Base-by-base conservation (phyloP, 164 flowering plant species). In the Stephania cephalantha region DNA sequence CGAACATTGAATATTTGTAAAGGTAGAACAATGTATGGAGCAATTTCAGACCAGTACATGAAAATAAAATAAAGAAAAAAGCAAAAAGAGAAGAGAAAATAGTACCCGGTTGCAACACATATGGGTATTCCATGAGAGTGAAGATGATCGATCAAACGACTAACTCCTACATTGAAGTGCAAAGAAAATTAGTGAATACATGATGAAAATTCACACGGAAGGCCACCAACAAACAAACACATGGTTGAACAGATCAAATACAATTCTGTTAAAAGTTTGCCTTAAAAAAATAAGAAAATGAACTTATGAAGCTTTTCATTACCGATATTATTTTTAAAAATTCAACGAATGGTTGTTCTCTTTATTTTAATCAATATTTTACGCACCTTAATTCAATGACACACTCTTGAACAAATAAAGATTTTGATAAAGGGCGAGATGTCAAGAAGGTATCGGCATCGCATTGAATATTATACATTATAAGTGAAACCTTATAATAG, bases 81-180 rank as follows among this genome's bases (percentile, higher is more conserved):
- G 45, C 46, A 67, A 48, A 30, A n/a, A 73, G 10, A 13, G 35
- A 48, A 7, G 52, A 46, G 15, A 46, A 18, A 72, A 25, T 13
- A 53, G 52, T 90, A 95, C 99, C 99, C 97, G n/a, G 99, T 90
- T 69, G 98, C 99, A 80, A 95, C 84, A 80, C 87, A 80, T 13
- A 95, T 88, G 25, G 99, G 97, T 69, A 93, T 68, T 76, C 90
- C 90, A 45, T 85, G 83, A 30, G 86, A 86, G 83, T 91, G 90
- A 73, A 95, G 89, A 85, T 95, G 92, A 64, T 68, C 85, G 75
- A 95, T 76, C 82, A 95, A 84, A 48, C 87, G 89, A 79, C 83
- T 81, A 31, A 89, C 98, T 76, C 99, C 98, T 95, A 79, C 25
- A 69, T 30, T 46, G 64, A 12, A 7, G 5, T 58, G 17, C 17